phyloP scores from a whole-genome alignment of 129 eudicot genomes.

The Cynara cardunculus region DNA sequence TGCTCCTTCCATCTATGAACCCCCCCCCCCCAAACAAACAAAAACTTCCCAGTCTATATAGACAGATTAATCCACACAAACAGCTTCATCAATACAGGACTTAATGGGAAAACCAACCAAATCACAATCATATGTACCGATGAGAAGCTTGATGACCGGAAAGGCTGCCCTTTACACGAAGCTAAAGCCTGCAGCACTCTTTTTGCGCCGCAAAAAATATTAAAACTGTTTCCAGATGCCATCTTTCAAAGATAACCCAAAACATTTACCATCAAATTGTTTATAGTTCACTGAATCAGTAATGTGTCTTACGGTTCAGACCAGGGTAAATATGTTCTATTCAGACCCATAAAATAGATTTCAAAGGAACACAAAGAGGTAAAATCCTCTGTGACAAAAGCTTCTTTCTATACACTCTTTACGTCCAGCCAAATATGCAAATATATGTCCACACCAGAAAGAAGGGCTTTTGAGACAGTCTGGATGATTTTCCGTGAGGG shows the following conservation, averaged over 20 bases:
- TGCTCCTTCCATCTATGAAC: too few relatives aligned
- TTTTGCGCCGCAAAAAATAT: neutral
- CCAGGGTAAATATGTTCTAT: neutral
- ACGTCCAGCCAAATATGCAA: too few relatives aligned
- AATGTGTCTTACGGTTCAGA: neutral
- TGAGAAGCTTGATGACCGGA: neutral
- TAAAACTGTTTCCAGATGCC: neutral
- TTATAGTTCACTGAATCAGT: neutral
- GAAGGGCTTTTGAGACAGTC: too few relatives aligned
- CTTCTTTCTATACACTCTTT: neutral
- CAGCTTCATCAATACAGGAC: too few relatives aligned
- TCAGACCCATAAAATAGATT: neutral
- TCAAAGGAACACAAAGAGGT: neutral
- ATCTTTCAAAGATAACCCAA: slow-evolving; percentile 2
- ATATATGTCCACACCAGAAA: too few relatives aligned
- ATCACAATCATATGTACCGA: neutral
- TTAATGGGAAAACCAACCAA: neutral
- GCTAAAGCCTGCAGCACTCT: neutral
- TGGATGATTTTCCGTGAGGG: too few relatives aligned
- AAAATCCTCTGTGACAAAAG: too few relatives aligned
- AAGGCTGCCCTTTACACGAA: neutral
- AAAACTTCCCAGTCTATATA: too few relatives aligned
- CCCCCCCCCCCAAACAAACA: too few relatives aligned
- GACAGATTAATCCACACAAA: too few relatives aligned
- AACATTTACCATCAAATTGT: neutral